Evolutionary conservation across 1,284 basidiomycete species (phyloP).

Genomic region (Amylostereum chailletii): DNA sequence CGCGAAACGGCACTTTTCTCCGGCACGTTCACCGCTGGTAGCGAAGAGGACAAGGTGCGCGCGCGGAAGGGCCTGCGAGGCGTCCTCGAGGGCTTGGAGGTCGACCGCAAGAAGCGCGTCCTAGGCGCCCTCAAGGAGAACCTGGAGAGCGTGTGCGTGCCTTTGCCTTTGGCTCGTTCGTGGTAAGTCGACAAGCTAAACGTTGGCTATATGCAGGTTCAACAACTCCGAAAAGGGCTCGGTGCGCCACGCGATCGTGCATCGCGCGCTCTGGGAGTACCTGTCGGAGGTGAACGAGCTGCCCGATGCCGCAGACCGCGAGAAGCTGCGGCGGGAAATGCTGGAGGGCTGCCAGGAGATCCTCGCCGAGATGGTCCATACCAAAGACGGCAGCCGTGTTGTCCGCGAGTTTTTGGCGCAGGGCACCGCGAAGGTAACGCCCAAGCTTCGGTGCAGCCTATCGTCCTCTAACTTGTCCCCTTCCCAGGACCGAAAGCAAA

Average conservation of each 20-base stretch:
- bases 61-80: constrained; percentile 59
- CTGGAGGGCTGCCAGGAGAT: constrained; percentile 77
- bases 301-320: constrained; percentile 50
- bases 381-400: constrained; percentile 80
- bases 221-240: constrained; percentile 87
- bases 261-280: constrained; percentile 76
- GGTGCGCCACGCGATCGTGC: constrained; percentile 77
- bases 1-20: constrained; percentile 76
- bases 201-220: constrained; percentile 42
- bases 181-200: not conserved
- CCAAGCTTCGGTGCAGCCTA: too few relatives aligned
- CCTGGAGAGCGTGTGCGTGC: constrained; percentile 63
- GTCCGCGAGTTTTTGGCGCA: constrained; percentile 77
- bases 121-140: constrained; percentile 65
- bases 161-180: not conserved
- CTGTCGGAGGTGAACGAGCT: constrained; percentile 43
- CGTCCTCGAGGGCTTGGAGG: constrained; percentile 54
- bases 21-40: constrained; percentile 32
- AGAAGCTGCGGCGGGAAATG: constrained; percentile 55
- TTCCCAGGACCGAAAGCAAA: constrained; percentile 77
- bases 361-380: constrained; percentile 86
- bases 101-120: constrained; percentile 58
- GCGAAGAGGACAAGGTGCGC: constrained; percentile 49
- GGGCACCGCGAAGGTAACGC: constrained; percentile 66
- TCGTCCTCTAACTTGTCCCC: too few relatives aligned